Evolutionary conservation across 148 eudicot genomes (phyloP).

Genomic region (Chenopodium album): DNA sequence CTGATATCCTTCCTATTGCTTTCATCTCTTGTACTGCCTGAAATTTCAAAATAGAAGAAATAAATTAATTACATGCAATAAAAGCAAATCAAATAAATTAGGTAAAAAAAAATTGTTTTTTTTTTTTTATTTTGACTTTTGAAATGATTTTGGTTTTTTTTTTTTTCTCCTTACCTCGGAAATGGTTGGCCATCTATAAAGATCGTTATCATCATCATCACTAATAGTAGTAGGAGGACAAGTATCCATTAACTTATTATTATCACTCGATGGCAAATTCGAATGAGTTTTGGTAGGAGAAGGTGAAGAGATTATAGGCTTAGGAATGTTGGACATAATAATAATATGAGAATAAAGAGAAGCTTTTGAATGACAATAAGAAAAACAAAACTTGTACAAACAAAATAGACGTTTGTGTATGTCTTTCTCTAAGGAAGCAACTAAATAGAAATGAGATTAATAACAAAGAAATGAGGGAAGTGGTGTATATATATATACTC

Average conservation of each 20-base stretch:
- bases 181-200: constrained; percentile 64
- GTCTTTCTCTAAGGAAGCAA: constrained; percentile 31
- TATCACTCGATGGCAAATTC: constrained; percentile 15
- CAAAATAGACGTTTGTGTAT: constrained; percentile 17
- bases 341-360: background rate
- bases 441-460: constrained; percentile 15
- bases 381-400: background rate
- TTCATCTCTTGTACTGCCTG: constrained; percentile 76
- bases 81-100: background rate
- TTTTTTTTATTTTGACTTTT: no score
- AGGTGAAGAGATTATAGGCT: constrained; percentile 42
- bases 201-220: constrained; percentile 33
- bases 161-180: constrained; percentile 42
- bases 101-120: no score
- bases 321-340: constrained; percentile 50
- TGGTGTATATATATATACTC: constrained; percentile 24
- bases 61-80: constrained; percentile 3
- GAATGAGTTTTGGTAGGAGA: constrained; percentile 46
- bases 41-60: background rate
- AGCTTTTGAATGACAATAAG: background rate
- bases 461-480: background rate
- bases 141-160: no score
- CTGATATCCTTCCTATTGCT: constrained; percentile 83
- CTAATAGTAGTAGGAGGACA: background rate
- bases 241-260: constrained; percentile 38